These are phyloP conservation scores for Panicum hallii DNA, from an alignment of 202 grass and related monocot species.

Conservation along the genomic window DNA sequence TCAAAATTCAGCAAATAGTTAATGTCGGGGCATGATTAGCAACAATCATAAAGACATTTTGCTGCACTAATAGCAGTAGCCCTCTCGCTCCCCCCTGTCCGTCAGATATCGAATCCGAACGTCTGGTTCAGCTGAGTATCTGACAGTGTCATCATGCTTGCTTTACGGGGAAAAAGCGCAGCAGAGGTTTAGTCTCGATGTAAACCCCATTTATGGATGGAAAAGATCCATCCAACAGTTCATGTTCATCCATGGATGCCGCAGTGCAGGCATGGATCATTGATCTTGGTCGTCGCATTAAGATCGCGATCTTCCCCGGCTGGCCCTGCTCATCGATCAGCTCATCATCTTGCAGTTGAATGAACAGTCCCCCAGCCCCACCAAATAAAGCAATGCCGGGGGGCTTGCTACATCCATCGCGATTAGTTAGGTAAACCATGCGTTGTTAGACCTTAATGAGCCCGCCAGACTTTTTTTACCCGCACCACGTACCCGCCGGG, in stretches of 20 bases:
- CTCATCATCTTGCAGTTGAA: neutral
- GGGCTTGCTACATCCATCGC: too few relatives aligned
- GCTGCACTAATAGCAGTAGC: neutral
- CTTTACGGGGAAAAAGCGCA: neutral
- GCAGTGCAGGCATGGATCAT: too few relatives aligned
- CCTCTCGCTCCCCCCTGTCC: neutral
- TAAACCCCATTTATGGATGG: neutral
- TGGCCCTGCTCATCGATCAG: neutral
- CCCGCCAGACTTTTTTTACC: conserved; percentile 7
- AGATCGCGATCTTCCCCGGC: too few relatives aligned
- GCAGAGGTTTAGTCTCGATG: neutral
- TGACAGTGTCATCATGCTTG: neutral
- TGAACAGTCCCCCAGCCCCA: neutral
- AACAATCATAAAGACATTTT: conserved; percentile 17
- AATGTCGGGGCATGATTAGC: neutral
- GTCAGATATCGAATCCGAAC: conserved; percentile 6
- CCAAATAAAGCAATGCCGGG: neutral
- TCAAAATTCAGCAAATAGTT: neutral
- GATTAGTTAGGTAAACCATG: conserved; percentile 36
- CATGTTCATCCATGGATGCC: neutral
- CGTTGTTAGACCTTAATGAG: conserved; percentile 39
- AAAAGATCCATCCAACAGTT: neutral
- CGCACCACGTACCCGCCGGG: neutral
- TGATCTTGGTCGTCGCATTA: too few relatives aligned
- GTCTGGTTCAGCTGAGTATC: too few relatives aligned